Percentiles rank a stretch among this genome's conserved stretches.
phyloP scores from a whole-genome alignment of 2,329 filamentous ascomycete genomes.

The Calonectria crousiana region DNA sequence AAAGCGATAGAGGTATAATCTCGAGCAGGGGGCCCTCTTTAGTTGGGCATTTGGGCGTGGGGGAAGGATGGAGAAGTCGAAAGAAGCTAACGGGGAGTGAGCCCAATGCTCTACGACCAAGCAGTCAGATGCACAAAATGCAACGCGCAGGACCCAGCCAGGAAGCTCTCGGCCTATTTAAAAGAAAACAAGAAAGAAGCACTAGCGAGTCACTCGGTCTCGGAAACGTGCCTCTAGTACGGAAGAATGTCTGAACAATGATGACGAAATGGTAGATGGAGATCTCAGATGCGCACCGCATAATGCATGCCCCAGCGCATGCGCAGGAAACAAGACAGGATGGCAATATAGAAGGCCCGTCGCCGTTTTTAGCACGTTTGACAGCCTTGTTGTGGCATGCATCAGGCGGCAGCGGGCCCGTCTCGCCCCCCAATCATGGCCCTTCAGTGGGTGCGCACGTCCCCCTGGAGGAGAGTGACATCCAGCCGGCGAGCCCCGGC shows the following conservation, averaged over 20 bases:
- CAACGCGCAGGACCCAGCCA: neutral
- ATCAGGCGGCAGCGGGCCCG: constrained; percentile 2
- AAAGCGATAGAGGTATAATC: neutral
- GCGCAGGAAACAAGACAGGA: neutral
- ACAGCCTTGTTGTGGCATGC: constrained; percentile 22
- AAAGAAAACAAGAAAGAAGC: neutral
- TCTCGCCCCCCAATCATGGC: neutral
- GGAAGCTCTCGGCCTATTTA: neutral
- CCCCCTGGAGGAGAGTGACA: neutral
- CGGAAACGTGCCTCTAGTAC: neutral
- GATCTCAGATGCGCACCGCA: neutral
- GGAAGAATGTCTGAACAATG: neutral
- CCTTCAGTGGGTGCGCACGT: neutral
- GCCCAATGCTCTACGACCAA: neutral
- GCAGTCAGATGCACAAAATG: neutral
- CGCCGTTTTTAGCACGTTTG: constrained; percentile 15
- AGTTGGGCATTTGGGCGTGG: neutral
- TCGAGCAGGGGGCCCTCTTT: neutral
- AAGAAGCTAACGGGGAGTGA: neutral
- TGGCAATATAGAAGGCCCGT: neutral
- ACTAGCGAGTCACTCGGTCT: neutral
- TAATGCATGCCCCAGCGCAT: neutral
- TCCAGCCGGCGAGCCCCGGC: neutral
- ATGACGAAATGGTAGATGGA: neutral
- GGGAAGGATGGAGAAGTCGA: constrained; percentile 13